Evolutionary conservation across 495 filamentous ascomycete species (phyloP).

Genomic region (Penicillium herquei): DNA sequence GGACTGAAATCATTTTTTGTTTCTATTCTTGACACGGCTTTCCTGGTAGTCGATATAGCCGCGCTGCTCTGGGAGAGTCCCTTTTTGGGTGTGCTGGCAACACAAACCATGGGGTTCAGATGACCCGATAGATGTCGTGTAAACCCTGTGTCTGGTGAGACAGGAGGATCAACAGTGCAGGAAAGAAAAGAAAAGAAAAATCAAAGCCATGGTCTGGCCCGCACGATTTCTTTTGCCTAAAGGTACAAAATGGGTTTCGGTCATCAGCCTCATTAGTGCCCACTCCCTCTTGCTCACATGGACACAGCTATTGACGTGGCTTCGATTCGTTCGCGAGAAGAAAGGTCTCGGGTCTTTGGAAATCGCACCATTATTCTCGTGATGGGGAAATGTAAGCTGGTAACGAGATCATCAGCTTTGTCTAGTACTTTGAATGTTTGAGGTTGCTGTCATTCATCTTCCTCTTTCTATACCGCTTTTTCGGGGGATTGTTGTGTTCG

Average conservation of each 20-base stretch:
- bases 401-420: background rate
- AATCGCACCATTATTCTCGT: slow-evolving; percentile 9
- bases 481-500: slow-evolving; percentile 14
- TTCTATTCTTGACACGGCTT: background rate
- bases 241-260: background rate
- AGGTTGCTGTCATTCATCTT: background rate
- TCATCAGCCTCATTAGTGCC: slow-evolving; percentile 22
- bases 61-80: slow-evolving; percentile 8
- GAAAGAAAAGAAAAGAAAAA: background rate
- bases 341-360: background rate
- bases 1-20: background rate
- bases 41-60: slow-evolving; percentile 16
- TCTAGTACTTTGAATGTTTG: background rate
- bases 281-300: slow-evolving; percentile 21
- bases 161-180: slow-evolving; percentile 2
- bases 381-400: slow-evolving; percentile 1
- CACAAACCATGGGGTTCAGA: slow-evolving; percentile 15
- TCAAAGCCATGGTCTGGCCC: slow-evolving; percentile 5
- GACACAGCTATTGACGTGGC: slow-evolving; percentile 26
- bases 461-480: slow-evolving; percentile 12
- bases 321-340: slow-evolving; percentile 14
- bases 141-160: slow-evolving; percentile 19
- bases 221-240: slow-evolving; percentile 1
- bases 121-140: slow-evolving; percentile 20
- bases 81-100: slow-evolving; percentile 3